Conservation (phyloP, 257 asterid genomes). For the Solanum gandarillasii region DNA sequence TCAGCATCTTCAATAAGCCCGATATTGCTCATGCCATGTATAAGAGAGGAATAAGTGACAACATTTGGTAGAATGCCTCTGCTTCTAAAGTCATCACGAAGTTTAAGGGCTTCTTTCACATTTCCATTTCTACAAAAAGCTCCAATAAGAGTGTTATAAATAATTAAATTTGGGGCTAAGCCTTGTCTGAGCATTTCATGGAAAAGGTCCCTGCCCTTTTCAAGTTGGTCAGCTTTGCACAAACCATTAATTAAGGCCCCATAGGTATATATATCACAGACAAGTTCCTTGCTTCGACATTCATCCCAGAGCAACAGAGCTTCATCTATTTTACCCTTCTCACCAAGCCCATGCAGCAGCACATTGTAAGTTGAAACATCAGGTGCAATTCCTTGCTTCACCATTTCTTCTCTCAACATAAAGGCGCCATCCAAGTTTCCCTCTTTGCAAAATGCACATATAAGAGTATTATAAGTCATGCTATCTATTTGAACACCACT, state of each 20-base stretch:
- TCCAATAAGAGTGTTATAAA: slow-evolving; percentile 58
- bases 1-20: slow-evolving; percentile 45
- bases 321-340: slow-evolving; percentile 51
- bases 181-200: slow-evolving; percentile 30
- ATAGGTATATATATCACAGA: slow-evolving; percentile 37
- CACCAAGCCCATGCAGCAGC: slow-evolving; percentile 41
- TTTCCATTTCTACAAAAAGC: slow-evolving; percentile 45
- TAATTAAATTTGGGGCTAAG: slow-evolving; percentile 34
- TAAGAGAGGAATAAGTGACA: slow-evolving; percentile 56
- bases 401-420: slow-evolving; percentile 67
- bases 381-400: slow-evolving; percentile 36
- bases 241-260: slow-evolving; percentile 67
- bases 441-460: slow-evolving; percentile 56
- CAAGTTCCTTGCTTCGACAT: slow-evolving; percentile 36
- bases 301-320: slow-evolving; percentile 76
- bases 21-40: slow-evolving; percentile 59
- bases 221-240: slow-evolving; percentile 46
- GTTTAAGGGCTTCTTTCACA: slow-evolving; percentile 45
- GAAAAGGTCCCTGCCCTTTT: slow-evolving; percentile 47
- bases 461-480: slow-evolving; percentile 59
- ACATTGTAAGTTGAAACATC: slow-evolving; percentile 50
- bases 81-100: slow-evolving; percentile 54
- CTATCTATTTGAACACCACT: slow-evolving; percentile 35
- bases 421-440: slow-evolving; percentile 45
- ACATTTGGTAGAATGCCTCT: slow-evolving; percentile 40